Percentiles rank a stretch among this genome's conserved stretches.
These are phyloP conservation scores for Aspergillus chevalieri DNA, from an alignment of 2,329 filamentous ascomycete species.

Conservation along the genomic window DNA sequence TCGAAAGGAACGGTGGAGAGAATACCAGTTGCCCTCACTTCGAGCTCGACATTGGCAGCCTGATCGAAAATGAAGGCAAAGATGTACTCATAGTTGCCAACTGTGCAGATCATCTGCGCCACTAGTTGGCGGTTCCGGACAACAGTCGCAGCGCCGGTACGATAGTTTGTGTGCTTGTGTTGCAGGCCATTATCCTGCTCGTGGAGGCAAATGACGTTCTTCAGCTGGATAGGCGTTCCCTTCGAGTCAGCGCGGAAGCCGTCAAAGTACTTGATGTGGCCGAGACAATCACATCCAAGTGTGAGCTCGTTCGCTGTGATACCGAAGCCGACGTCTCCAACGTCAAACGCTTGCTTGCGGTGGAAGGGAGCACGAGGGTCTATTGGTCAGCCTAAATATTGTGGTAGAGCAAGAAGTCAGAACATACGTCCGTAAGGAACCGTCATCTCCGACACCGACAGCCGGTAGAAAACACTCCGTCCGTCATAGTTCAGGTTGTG, in stretches of 20 bases:
- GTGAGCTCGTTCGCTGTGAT: conserved; percentile 64
- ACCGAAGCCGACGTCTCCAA: conserved; percentile 62
- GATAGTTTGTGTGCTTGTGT: conserved; percentile 69
- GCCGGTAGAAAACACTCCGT: conserved; percentile 60
- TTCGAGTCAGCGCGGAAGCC: conserved; percentile 54
- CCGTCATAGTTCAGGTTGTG: conserved; percentile 61
- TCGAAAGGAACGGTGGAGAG: conserved; percentile 63
- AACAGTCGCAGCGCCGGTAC: conserved; percentile 58
- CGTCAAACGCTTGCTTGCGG: conserved; percentile 65
- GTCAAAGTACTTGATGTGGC: conserved; percentile 63
- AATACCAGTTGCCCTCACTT: conserved; percentile 64
- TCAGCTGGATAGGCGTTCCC: conserved; percentile 52
- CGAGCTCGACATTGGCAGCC: conserved; percentile 61
- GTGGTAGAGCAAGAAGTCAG: background rate
- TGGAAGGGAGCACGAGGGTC: conserved; percentile 64
- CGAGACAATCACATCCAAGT: conserved; percentile 65
- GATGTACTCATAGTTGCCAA: conserved; percentile 69
- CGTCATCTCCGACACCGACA: conserved; percentile 64
- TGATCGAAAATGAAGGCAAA: conserved; percentile 68
- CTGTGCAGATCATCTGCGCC: conserved; percentile 64
- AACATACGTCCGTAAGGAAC: conserved; percentile 40
- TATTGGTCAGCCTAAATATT: conserved; percentile 1
- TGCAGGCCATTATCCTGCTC: conserved; percentile 65
- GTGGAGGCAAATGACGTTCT: conserved; percentile 64
- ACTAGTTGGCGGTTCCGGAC: conserved; percentile 62